phyloP scores from a whole-genome alignment of 2,329 filamentous ascomycete genomes.

The Aspergillus latus region DNA sequence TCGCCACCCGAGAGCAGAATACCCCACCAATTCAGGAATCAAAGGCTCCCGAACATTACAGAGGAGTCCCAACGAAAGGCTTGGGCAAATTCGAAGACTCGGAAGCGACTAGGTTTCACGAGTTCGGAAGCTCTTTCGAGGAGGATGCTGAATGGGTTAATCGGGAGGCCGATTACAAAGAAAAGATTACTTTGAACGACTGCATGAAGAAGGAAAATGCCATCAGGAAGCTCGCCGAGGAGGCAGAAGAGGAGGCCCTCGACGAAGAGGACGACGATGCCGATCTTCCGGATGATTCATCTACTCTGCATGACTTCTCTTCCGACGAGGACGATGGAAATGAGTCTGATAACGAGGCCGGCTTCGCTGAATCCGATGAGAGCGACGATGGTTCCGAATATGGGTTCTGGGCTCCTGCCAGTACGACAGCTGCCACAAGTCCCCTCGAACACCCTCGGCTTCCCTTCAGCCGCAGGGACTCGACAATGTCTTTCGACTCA shows the following conservation, averaged over 20 bases:
- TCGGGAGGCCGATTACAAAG: conserved; percentile 61
- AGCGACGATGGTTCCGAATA: conserved; percentile 65
- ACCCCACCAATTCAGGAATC: conserved; percentile 4
- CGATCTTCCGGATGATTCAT: conserved; percentile 64
- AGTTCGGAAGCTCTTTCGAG: conserved; percentile 80
- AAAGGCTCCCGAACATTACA: conserved; percentile 19
- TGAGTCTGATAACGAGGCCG: conserved; percentile 75
- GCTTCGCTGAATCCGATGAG: conserved; percentile 70
- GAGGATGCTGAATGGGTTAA: conserved; percentile 92
- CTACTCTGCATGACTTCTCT: conserved; percentile 51
- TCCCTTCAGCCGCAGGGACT: conserved; percentile 47
- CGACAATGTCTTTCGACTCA: conserved; percentile 57
- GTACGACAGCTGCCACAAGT: conserved; percentile 52
- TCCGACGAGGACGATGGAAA: conserved; percentile 67
- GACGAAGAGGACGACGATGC: conserved; percentile 66
- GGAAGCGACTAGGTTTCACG: conserved; percentile 66
- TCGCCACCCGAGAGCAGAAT: conserved; percentile 6
- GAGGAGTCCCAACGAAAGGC: conserved; percentile 36
- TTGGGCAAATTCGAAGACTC: conserved; percentile 43
- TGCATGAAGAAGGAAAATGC: conserved; percentile 86
- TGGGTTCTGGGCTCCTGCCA: conserved; percentile 61
- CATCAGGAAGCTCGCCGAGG: conserved; percentile 80
- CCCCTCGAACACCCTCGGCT: conserved; percentile 52
- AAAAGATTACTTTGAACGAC: conserved; percentile 82
- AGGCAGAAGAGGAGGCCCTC: conserved; percentile 86